Percentiles rank a stretch among this genome's conserved stretches.
phyloP scores from a whole-genome alignment of 2,329 filamentous ascomycete species.

The Phaeosphaeriaceae sp. region DNA sequence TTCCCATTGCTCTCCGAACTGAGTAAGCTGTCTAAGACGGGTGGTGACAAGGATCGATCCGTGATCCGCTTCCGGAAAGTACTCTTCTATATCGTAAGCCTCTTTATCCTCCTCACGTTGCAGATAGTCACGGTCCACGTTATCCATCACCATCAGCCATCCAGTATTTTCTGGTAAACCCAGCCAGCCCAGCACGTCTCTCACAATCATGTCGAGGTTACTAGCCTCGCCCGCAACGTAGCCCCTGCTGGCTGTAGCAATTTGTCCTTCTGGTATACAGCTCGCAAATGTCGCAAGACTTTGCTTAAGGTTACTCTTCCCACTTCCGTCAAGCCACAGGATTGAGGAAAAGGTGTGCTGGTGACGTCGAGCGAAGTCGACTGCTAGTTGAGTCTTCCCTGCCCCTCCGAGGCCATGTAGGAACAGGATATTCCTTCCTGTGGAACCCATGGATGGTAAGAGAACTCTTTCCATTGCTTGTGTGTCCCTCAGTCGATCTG shows the following conservation, averaged over 20 bases:
- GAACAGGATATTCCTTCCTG: background rate
- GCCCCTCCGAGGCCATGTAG: conserved; percentile 32
- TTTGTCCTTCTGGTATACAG: conserved; percentile 22
- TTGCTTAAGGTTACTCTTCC: conserved; percentile 22
- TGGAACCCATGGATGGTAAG: conserved; percentile 8
- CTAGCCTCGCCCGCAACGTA: conserved; percentile 12
- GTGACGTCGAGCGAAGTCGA: conserved; percentile 30
- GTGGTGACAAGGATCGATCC: conserved; percentile 29
- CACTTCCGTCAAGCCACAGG: conserved; percentile 29
- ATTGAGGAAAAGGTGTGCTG: conserved; percentile 23
- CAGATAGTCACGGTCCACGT: conserved; percentile 23
- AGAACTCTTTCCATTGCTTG: conserved; percentile 18
- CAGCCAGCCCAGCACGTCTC: conserved; percentile 27
- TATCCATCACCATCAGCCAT: conserved; percentile 30
- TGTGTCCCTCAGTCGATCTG: conserved; percentile 24
- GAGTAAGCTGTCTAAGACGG: conserved; percentile 19
- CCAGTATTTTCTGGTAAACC: conserved; percentile 14
- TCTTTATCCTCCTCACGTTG: conserved; percentile 7
- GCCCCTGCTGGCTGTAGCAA: conserved; percentile 16
- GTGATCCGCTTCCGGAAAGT: conserved; percentile 22
- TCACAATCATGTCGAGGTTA: conserved; percentile 17
- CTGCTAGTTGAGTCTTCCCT: conserved; percentile 34
- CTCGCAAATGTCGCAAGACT: conserved; percentile 24
- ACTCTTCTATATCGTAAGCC: conserved; percentile 22
- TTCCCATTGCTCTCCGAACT: conserved; percentile 22